phyloP scores from a whole-genome alignment of 169 alveolate species.

The Plasmodium gallinaceum region DNA sequence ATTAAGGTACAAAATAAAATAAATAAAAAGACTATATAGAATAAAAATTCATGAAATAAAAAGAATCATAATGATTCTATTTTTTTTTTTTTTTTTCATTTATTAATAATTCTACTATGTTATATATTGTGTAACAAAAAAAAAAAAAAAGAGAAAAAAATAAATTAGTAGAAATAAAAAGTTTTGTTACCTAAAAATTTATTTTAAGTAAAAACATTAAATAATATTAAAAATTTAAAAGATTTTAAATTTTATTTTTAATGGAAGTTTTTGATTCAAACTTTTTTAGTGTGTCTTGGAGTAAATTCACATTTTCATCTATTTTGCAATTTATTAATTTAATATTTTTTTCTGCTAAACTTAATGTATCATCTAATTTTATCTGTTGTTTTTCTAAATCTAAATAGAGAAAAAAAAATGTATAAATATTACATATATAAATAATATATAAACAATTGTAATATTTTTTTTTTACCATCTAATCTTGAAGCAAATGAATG shows the following conservation, averaged over 20 bases:
- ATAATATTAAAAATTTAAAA: too few species aligned
- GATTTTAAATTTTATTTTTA: background rate
- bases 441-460: background rate
- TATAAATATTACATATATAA: background rate
- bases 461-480: slow-evolving; percentile 21
- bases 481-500: slow-evolving; percentile 70
- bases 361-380: slow-evolving; percentile 42
- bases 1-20: too few species aligned
- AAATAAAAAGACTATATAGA: too few species aligned
- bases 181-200: background rate
- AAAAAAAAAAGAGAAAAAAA: too few species aligned
- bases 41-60: too few species aligned
- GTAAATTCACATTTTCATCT: slow-evolving; percentile 40
- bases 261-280: slow-evolving; percentile 15
- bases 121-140: too few species aligned
- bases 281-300: slow-evolving; percentile 48
- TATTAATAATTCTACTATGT: too few species aligned
- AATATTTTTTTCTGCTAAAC: slow-evolving; percentile 40
- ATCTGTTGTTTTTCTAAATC: slow-evolving; percentile 71
- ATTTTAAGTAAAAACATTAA: background rate
- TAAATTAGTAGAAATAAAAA: background rate
- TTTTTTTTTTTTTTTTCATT: too few species aligned
- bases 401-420: background rate
- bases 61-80: too few species aligned
- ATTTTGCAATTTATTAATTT: slow-evolving; percentile 40